phyloP scores from a whole-genome alignment of 1,284 basidiomycete species.

The Cutaneotrichosporon curvatum region DNA sequence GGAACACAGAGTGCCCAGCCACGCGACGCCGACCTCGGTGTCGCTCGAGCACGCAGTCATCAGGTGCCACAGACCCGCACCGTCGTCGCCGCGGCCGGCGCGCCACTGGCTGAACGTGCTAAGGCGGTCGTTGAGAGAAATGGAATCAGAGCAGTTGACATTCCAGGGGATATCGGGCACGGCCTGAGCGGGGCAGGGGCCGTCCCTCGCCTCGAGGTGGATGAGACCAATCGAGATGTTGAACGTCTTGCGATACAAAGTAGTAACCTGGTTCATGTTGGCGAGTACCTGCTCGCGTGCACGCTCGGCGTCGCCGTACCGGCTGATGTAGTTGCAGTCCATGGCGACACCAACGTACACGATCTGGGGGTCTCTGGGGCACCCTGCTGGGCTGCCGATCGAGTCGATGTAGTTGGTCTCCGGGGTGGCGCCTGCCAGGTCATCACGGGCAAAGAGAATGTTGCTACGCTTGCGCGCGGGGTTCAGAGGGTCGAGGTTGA shows the following conservation, averaged over 20 bases:
- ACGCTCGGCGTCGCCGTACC: constrained; percentile 57
- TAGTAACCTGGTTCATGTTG: constrained; percentile 61
- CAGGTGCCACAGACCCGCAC: constrained; percentile 78
- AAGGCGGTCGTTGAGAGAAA: constrained; percentile 62
- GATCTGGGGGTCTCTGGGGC: constrained; percentile 65
- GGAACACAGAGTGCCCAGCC: constrained; percentile 72
- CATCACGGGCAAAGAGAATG: constrained; percentile 15
- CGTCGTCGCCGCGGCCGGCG: constrained; percentile 59
- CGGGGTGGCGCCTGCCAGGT: constrained; percentile 23
- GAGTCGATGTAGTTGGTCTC: constrained; percentile 56
- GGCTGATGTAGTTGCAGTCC: constrained; percentile 69
- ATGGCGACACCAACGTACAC: constrained; percentile 74
- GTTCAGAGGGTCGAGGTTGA: constrained; percentile 60
- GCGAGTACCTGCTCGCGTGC: constrained; percentile 69
- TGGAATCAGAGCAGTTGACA: constrained; percentile 44
- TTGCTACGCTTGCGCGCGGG: constrained; percentile 43
- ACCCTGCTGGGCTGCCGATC: constrained; percentile 66
- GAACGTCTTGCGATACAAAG: constrained; percentile 73
- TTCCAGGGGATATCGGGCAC: constrained; percentile 47
- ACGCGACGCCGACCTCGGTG: constrained; percentile 78
- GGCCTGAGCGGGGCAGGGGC: constrained; percentile 49
- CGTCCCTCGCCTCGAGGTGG: constrained; percentile 49
- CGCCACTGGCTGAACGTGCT: constrained; percentile 79
- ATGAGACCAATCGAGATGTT: constrained; percentile 79
- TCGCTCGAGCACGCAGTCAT: constrained; percentile 54